Evolutionary conservation across 129 eudicot species (phyloP), one percentile per base, ranked within the genome.

Genomic region (Flaveria bidentis): DNA sequence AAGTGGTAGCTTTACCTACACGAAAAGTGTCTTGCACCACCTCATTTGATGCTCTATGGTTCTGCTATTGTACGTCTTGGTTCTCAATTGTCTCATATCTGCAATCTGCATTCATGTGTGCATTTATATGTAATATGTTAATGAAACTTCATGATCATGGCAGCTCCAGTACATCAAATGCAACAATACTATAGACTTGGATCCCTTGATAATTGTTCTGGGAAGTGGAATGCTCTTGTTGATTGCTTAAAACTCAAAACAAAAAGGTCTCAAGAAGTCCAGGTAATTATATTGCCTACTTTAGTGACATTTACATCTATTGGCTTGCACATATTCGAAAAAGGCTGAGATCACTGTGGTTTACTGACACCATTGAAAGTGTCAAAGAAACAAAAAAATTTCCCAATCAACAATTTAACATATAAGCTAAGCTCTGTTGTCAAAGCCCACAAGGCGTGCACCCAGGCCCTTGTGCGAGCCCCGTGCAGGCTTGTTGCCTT

Each of bases 91-190:
- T 76, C 42, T 18, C 11, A 13, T 76, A 2, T 50, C 39, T 58
- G 42, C 7, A 52, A 44, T 47, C 22, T 2, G 22, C 46, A 42
- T 76, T 4, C 6, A 11, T 45, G 20, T 42, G 23, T 22, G 30
- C 52, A 72, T 66, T 10, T 57, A 33, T 14, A 9, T 67, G 16
- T 55, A 41, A 72, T 14, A 52, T 72, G 14, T 55, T 10, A 61
- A 28, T 49, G 53, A 41, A 72, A 50, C 46, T 73, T 41, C 18
- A 30, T 80, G 55, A 80, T 80, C 52, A 45, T 80, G 64, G 28
- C 89, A 95, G 99, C 99, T 80, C 99, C 99, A 7, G 97, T 95
- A 60, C 96, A 95, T 80, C 99, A 95, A 91, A 52, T 95, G 97
- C 99, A 91, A 82, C 97, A 95, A 49, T 95, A 95, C 82, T 95